These are phyloP conservation scores for Clarireedia homoeocarpa DNA, from an alignment of 2,329 filamentous ascomycete species.

Conservation along the genomic window DNA sequence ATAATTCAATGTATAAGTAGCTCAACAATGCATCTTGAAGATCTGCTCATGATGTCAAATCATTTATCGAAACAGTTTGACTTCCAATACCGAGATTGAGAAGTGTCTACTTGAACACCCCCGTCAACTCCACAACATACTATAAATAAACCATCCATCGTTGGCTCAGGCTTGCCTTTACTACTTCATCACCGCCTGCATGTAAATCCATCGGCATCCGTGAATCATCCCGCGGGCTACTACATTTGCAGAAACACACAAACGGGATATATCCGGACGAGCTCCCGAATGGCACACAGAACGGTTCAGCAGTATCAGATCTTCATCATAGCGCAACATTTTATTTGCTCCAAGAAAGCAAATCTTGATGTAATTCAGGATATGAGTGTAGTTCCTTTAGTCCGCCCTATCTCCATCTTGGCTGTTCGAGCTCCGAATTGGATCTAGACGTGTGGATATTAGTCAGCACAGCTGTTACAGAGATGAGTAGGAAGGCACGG, in stretches of 20 bases:
- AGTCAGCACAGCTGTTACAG: too few species aligned
- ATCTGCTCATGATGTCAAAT: too few species aligned
- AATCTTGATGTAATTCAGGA: conserved; percentile 28
- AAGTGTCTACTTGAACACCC: too few species aligned
- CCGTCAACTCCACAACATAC: neutral
- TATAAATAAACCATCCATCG: neutral
- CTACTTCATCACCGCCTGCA: conserved; percentile 27
- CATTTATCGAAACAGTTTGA: too few species aligned
- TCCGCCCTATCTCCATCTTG: conserved; percentile 67
- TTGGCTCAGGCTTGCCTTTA: conserved; percentile 61
- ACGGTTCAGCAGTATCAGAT: conserved; percentile 69
- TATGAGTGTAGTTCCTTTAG: conserved; percentile 60
- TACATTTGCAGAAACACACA: conserved; percentile 42
- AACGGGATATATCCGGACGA: conserved; percentile 15
- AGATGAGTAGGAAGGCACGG: too few species aligned
- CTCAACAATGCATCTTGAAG: too few species aligned
- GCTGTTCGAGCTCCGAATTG: conserved; percentile 78
- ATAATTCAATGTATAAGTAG: too few species aligned
- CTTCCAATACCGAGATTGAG: too few species aligned
- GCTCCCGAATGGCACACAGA: conserved; percentile 27
- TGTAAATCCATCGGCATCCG: conserved; percentile 21
- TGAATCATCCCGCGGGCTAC: conserved; percentile 26
- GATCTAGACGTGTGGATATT: conserved; percentile 41
- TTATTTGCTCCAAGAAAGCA: too few species aligned
- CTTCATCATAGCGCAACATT: conserved; percentile 50